These are phyloP conservation scores for Chamaecyparis obtusa DNA, from an alignment of 75 land plant genomes.

Conservation along the genomic window DNA sequence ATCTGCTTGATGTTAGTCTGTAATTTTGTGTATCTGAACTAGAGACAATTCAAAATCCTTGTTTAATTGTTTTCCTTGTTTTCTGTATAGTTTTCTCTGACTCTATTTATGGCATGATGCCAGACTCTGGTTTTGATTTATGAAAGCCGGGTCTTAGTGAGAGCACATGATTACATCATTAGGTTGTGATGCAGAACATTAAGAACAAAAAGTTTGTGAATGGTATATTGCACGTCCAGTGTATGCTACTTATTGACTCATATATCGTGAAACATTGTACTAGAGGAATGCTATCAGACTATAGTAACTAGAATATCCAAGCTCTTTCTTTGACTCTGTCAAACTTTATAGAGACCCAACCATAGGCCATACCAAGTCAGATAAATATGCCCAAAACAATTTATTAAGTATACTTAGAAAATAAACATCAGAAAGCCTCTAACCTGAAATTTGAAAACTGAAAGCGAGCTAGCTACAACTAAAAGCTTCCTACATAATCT, in stretches of 20 bases:
- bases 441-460: not conserved
- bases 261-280: not conserved
- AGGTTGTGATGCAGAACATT: not conserved
- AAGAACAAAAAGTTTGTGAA: not conserved
- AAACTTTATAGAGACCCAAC: not conserved
- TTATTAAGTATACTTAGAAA: not conserved
- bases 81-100: not conserved
- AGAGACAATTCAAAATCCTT: not conserved
- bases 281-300: not conserved
- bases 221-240: not conserved
- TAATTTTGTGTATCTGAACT: not conserved
- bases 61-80: not conserved
- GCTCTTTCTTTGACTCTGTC: not conserved
- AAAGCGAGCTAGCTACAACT: not conserved
- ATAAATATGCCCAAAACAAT: not conserved
- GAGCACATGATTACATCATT: not conserved
- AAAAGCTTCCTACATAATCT: not conserved
- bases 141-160: not conserved
- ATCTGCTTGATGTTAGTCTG: not conserved
- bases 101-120: not conserved
- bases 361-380: not conserved
- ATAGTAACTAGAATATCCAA: not conserved
- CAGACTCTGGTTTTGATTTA: not conserved
- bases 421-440: not conserved
- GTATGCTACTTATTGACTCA: not conserved